A percentile compares a stretch with the other conserved stretches of the same genome.
Conservation (phyloP, 352 stramenopile genomes). For the Peronospora destructor region DNA sequence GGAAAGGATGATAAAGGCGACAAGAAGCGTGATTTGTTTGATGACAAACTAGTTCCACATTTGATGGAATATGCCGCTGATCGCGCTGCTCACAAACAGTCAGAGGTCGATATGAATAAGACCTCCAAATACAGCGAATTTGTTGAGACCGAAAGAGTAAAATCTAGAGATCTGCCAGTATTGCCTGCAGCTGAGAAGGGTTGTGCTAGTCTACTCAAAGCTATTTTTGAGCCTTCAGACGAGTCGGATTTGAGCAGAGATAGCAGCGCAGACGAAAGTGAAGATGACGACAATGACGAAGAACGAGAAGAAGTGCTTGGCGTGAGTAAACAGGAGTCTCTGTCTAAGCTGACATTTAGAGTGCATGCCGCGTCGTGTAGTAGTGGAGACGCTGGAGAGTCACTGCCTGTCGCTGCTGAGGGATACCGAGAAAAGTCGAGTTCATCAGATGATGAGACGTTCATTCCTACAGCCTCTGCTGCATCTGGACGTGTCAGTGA, state of each 20-base stretch:
- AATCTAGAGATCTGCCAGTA: slow-evolving; percentile 27
- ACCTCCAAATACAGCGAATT: neutral
- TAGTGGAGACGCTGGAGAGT: neutral
- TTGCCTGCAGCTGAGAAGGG: slow-evolving; percentile 42
- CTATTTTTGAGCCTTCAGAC: slow-evolving; percentile 79
- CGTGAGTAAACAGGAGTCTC: neutral
- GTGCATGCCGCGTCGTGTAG: neutral
- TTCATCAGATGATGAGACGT: slow-evolving; percentile 20
- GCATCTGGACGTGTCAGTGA: neutral
- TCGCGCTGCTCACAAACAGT: slow-evolving; percentile 15
- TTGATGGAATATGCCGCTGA: slow-evolving; percentile 55
- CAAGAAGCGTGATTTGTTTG: slow-evolving; percentile 47
- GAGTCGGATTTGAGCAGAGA: slow-evolving; percentile 43
- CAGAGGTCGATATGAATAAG: neutral
- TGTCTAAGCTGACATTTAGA: neutral
- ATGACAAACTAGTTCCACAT: slow-evolving; percentile 65
- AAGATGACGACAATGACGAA: slow-evolving; percentile 14
- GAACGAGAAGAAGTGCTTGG: neutral
- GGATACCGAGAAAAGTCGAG: slow-evolving; percentile 11
- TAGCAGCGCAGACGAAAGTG: slow-evolving; percentile 29
- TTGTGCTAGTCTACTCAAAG: slow-evolving; percentile 51
- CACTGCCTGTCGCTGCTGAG: neutral
- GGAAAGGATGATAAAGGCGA: slow-evolving; percentile 20
- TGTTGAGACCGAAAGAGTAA: neutral
- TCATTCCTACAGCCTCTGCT: neutral